Base-by-base conservation (phyloP, 176 grass and related monocot genomes). In the Musa schizocarpa region DNA sequence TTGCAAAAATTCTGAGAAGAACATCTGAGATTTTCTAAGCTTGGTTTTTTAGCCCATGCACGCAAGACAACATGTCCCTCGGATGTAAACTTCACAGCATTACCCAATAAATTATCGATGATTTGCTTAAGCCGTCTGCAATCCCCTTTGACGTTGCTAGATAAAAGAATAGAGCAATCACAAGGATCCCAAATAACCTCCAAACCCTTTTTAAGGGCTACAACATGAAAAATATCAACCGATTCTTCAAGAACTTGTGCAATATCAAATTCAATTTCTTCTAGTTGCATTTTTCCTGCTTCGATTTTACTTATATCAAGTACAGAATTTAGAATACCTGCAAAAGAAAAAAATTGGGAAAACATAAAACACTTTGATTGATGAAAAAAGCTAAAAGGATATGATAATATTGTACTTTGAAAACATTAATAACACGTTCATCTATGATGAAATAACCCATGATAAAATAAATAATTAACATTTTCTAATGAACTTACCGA, bases 151-250 rank as follows among this genome's bases (percentile, higher is more conserved):
- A 88, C 82, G 6, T 62, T 64, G 0, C 8, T 50, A 22, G 82
- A 79, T 13, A 65, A 79, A 8, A 96, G 27, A 34, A 90, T 74
- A 0, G 93, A 92, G 54, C 83, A 83, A 76, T 96, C 87, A 11
- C 89, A 92, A 1, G 93, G 89, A 54, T 96, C 93, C 93, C 93
- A 96, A 9, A 92, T 61, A 59, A 96, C 82, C 56, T 96, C 93
- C 1, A 96, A 16, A 0, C 89, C 87, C 63, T 80, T 88, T 43
- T 70, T 71, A 50, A 88, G 71, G 34, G 76, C 90, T 10, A 82
- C 55, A 5, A 90, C 77, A 7, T 88, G 88, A 9, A 73, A 79
- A 63, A 88, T 78, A 77, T 96, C 89, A 13, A 83, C 51, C 0
- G 87, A 96, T 81, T 96, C 89, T 69, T 96, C 89, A 63, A 96